Evolutionary conservation across 2,329 filamentous ascomycete genomes (phyloP).

Genomic region (Colletotrichum brevisporum): DNA sequence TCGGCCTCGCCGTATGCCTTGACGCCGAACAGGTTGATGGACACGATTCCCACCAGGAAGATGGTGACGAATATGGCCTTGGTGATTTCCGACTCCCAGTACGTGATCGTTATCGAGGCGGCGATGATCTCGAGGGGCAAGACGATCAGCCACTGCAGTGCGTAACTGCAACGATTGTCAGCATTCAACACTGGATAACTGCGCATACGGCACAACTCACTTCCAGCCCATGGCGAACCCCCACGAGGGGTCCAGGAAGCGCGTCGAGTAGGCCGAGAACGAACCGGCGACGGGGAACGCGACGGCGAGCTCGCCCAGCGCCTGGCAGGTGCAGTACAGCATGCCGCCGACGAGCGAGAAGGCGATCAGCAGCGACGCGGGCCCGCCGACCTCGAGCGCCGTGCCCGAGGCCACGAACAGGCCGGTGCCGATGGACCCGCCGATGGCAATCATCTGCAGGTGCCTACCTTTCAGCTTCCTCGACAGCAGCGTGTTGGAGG

Average conservation of each 20-base stretch:
- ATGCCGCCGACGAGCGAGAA: slow-evolving; percentile 86
- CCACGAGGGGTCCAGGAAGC: slow-evolving; percentile 94
- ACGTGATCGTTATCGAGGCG: slow-evolving; percentile 86
- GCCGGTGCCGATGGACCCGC: slow-evolving; percentile 91
- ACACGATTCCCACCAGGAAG: slow-evolving; percentile 82
- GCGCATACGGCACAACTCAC: slow-evolving; percentile 60
- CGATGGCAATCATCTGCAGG: slow-evolving; percentile 97
- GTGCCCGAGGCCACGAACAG: slow-evolving; percentile 88
- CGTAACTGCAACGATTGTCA: slow-evolving; percentile 70
- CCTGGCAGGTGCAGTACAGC: slow-evolving; percentile 93
- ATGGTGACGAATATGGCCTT: slow-evolving; percentile 85
- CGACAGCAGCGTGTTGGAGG: slow-evolving; percentile 81
- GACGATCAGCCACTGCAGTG: slow-evolving; percentile 87
- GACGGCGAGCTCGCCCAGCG: slow-evolving; percentile 91
- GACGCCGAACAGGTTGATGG: slow-evolving; percentile 90
- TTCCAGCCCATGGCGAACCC: slow-evolving; percentile 98
- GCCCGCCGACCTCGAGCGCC: slow-evolving; percentile 80
- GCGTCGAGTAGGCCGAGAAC: slow-evolving; percentile 91
- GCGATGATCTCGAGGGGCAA: slow-evolving; percentile 90
- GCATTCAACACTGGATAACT: not conserved
- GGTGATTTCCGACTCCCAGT: slow-evolving; percentile 77
- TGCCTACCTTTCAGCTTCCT: slow-evolving; percentile 86
- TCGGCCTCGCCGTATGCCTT: slow-evolving; percentile 92
- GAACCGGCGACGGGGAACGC: slow-evolving; percentile 92
- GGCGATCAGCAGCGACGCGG: slow-evolving; percentile 83